These are phyloP conservation scores for Claviceps sorghi DNA, from an alignment of 2,329 filamentous ascomycete genomes.

Conservation along the genomic window DNA sequence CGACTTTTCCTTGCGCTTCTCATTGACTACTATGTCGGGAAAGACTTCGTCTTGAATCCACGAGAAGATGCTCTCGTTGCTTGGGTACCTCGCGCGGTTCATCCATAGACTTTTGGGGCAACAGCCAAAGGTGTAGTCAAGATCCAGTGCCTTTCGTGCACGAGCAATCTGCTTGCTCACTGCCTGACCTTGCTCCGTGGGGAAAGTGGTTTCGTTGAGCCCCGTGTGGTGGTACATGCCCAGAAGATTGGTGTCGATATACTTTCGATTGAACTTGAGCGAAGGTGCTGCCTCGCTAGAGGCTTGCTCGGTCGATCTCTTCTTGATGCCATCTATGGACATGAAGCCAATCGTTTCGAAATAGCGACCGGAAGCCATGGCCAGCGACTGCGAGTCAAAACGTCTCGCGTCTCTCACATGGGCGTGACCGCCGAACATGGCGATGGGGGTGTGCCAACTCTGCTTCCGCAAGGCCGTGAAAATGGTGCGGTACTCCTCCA, in stretches of 20 bases:
- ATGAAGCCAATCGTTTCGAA: constrained; percentile 93
- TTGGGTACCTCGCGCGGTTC: constrained; percentile 59
- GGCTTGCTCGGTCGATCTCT: constrained; percentile 12
- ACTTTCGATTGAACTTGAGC: constrained; percentile 57
- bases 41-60: constrained; percentile 68
- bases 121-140: constrained; percentile 70
- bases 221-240: constrained; percentile 71
- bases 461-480: constrained; percentile 63
- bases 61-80: constrained; percentile 61
- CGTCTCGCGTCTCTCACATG: constrained; percentile 75
- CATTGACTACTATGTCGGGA: constrained; percentile 47
- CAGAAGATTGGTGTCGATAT: constrained; percentile 87
- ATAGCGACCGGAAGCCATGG: constrained; percentile 76
- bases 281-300: constrained; percentile 20
- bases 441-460: constrained; percentile 72
- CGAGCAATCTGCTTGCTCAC: constrained; percentile 55
- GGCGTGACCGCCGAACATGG: constrained; percentile 81
- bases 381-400: constrained; percentile 66
- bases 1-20: constrained; percentile 43
- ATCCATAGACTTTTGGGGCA: constrained; percentile 72
- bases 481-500: constrained; percentile 62
- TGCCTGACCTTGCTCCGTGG: constrained; percentile 58
- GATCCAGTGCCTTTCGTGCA: constrained; percentile 53
- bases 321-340: constrained; percentile 56
- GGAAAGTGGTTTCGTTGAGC: constrained; percentile 56